A percentile compares a stretch with the other conserved stretches of the same genome.
phyloP scores from a whole-genome alignment of 225 moss, liverwort and hornwort genomes.

The Rhytidiadelphus loreus region DNA sequence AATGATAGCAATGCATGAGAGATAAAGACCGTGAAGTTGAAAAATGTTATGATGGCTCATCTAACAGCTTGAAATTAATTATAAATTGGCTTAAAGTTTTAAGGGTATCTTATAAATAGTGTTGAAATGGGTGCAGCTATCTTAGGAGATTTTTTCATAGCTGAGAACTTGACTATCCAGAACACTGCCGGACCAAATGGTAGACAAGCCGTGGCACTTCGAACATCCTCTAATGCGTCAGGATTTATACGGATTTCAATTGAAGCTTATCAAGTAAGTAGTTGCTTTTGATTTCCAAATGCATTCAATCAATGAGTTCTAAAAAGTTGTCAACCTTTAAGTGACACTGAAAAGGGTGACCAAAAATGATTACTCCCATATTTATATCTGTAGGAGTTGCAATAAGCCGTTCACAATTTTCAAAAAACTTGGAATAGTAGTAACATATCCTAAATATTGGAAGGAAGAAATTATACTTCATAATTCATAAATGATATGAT shows the following conservation, averaged over 20 bases:
- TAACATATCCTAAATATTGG: not conserved
- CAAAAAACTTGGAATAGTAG: not conserved
- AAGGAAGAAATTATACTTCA: not conserved
- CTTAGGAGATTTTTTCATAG: constrained; percentile 41
- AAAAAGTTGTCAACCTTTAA: not conserved
- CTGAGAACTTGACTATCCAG: constrained; percentile 41
- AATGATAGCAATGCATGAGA: not conserved
- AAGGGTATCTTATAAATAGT: not conserved
- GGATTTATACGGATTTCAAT: constrained; percentile 31
- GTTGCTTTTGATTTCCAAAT: not conserved
- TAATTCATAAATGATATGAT: not conserved
- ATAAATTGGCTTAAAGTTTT: not conserved
- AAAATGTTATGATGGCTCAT: not conserved
- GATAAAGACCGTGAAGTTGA: not conserved
- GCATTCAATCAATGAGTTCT: not conserved
- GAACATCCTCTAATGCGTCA: constrained; percentile 31
- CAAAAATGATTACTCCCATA: not conserved
- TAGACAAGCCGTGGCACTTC: constrained; percentile 56
- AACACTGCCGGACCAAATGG: constrained; percentile 58
- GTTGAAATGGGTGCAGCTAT: constrained; percentile 11
- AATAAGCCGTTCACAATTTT: too few relatives aligned
- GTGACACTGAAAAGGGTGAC: not conserved
- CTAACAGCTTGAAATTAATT: not conserved
- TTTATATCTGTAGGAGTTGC: not conserved
- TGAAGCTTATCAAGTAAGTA: constrained; percentile 52